Base-by-base conservation (phyloP, 2,329 filamentous ascomycete genomes). In the Phialophora verrucosa region DNA sequence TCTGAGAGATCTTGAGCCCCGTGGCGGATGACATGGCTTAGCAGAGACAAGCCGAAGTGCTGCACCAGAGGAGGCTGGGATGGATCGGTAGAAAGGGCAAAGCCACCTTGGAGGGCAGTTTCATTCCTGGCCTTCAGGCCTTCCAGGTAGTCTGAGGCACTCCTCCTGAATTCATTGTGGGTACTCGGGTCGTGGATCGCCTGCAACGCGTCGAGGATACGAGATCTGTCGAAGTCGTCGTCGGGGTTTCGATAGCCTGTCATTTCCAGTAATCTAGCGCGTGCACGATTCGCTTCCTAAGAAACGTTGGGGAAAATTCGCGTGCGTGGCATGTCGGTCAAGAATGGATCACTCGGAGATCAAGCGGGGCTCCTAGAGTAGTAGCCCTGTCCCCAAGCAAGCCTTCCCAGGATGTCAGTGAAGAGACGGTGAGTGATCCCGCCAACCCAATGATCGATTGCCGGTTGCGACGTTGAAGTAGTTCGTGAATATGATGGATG, bases 1-100 rank as follows among this genome's bases (percentile, higher is more conserved):
- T 84, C 78, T 23, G 84, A 86, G 74, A 93, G 93, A 57, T 90
- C 87, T 42, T 88, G 85, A 87, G 93, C 97, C 72, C 87, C 88
- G 79, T 96, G 93, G 72, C 90, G 91, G 76, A 98, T 90, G 54
- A 92, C 89, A 78, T 96, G 90, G 75, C 97, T 94, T 71, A 99
- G 87, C 64, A 99, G 85, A 31, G 93, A 96, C 35, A 99, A 85
- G 64, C 93, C 95, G 78, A 96, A 99, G 80, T 98, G 93, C 73
- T 95, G 90, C 64, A 98, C 91, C 62, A 95, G 86, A 49, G 92
- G 87, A 62, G 91, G 86, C 76, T 96, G 92, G 44, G 85, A 82
- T 74, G 84, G 85, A 78, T 95, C 89, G 71, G 87, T 87, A 53
- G 93, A 93, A 66, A 99, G 86, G 27, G 86, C 85, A 79, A 92